Percentiles rank a stretch among this genome's conserved stretches.
Evolutionary conservation across 1,139 yeast species (phyloP).

Genomic region (Blastobotrys serpentis): DNA sequence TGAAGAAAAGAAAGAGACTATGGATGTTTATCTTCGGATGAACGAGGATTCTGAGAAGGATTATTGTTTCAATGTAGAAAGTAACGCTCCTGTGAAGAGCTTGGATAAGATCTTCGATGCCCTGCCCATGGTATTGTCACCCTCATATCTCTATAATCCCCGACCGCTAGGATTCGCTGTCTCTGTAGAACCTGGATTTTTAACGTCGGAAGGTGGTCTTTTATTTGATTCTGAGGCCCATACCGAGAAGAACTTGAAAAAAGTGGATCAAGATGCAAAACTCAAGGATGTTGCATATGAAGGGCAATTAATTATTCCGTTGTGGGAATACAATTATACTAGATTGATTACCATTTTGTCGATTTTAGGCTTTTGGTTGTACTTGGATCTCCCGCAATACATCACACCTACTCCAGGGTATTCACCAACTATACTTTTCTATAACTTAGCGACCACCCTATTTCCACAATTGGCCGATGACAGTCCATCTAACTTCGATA

Average conservation of each 20-base stretch:
- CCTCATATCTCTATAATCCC: slow-evolving; percentile 67
- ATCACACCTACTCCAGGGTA: slow-evolving; percentile 91
- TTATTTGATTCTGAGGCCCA: slow-evolving; percentile 64
- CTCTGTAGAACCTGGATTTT: slow-evolving; percentile 75
- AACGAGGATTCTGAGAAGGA: slow-evolving; percentile 84
- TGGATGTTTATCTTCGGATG: slow-evolving; percentile 80
- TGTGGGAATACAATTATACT: slow-evolving; percentile 62
- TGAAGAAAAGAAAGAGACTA: slow-evolving; percentile 5
- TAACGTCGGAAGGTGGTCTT: slow-evolving; percentile 81
- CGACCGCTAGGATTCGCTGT: slow-evolving; percentile 66
- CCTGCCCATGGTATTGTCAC: slow-evolving; percentile 75
- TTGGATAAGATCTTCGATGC: slow-evolving; percentile 60
- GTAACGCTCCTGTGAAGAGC: slow-evolving; percentile 53
- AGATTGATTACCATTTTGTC: slow-evolving; percentile 49
- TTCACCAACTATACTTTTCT: slow-evolving; percentile 67
- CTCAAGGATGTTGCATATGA: slow-evolving; percentile 70
- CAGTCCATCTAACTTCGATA: slow-evolving; percentile 23
- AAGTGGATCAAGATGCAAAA: slow-evolving; percentile 39
- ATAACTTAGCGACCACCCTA: slow-evolving; percentile 37
- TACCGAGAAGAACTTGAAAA: slow-evolving; percentile 45
- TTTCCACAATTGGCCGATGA: slow-evolving; percentile 26
- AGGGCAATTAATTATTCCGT: slow-evolving; percentile 83
- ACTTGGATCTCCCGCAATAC: slow-evolving; percentile 87
- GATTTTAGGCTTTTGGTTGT: slow-evolving; percentile 68
- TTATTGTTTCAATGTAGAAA: slow-evolving; percentile 75